Evolutionary conservation across 169 alveolate species (phyloP).

Genomic region (Plasmodium yoelii): DNA sequence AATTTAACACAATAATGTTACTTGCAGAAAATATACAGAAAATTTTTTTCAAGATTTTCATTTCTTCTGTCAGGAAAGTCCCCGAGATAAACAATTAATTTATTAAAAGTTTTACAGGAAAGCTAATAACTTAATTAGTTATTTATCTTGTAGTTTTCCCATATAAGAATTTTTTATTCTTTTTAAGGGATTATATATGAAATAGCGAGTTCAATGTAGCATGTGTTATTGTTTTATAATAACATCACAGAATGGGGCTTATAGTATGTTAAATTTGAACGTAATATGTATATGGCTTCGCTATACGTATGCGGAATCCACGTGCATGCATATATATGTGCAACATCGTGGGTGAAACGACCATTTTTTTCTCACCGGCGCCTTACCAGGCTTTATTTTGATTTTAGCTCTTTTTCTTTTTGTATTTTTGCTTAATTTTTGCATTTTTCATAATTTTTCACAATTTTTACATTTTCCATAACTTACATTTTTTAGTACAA

Average conservation of each 20-base stretch:
- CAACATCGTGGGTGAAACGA: not conserved
- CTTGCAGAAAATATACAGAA: constrained; percentile 75
- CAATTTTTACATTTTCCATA: no score
- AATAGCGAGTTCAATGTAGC: constrained; percentile 70
- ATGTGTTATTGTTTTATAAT: constrained; percentile 21
- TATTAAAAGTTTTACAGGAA: constrained; percentile 29
- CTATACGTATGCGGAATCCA: not conserved
- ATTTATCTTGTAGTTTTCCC: constrained; percentile 42
- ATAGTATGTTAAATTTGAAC: constrained; percentile 65
- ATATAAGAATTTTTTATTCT: not conserved
- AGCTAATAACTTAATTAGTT: constrained; percentile 75
- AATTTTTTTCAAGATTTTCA: constrained; percentile 53
- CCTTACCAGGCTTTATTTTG: not conserved
- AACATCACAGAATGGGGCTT: constrained; percentile 77
- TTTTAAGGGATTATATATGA: constrained; percentile 33
- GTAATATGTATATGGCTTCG: constrained; percentile 1
- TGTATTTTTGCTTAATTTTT: not conserved
- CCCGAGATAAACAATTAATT: constrained; percentile 62
- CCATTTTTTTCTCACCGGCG: not conserved
- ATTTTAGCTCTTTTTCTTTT: not conserved
- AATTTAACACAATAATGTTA: constrained; percentile 75
- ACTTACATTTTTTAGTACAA: no score
- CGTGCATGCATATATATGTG: constrained; percentile 2
- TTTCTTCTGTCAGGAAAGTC: constrained; percentile 77
- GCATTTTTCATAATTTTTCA: no score